These are phyloP conservation scores for Fomitopsis pinicola DNA, from an alignment of 1,284 basidiomycete genomes.

Conservation along the genomic window DNA sequence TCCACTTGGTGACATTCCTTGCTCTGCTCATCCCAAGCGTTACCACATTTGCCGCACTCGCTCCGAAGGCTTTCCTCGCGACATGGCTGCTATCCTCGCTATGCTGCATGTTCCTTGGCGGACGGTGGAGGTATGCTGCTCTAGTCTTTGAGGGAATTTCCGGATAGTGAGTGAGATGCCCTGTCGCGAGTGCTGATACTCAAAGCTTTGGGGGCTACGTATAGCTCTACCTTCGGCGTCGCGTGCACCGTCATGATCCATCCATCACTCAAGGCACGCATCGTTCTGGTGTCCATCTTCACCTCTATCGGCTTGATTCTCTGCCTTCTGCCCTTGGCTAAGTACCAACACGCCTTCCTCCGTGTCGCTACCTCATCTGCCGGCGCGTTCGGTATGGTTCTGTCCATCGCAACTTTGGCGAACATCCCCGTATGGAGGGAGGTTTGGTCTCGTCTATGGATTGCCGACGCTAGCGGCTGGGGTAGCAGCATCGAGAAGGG, in stretches of 20 bases:
- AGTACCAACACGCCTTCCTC: conserved; percentile 42
- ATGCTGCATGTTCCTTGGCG: conserved; percentile 41
- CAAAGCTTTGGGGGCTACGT: background rate
- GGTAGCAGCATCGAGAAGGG: conserved; percentile 51
- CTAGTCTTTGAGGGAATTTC: conserved; percentile 41
- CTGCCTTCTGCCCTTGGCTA: conserved; percentile 41
- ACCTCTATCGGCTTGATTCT: conserved; percentile 35
- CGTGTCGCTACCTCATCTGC: conserved; percentile 47
- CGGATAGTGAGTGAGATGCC: conserved; percentile 42
- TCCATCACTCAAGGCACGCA: conserved; percentile 51
- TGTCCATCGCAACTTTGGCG: conserved; percentile 51
- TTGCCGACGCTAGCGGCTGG: conserved; percentile 44
- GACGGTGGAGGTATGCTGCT: conserved; percentile 45
- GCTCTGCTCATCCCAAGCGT: conserved; percentile 51
- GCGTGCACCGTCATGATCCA: conserved; percentile 53
- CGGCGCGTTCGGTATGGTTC: conserved; percentile 52
- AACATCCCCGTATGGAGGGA: conserved; percentile 52
- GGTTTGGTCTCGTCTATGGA: conserved; percentile 58
- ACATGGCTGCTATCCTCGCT: conserved; percentile 53
- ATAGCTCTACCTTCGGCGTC: conserved; percentile 46
- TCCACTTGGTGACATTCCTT: conserved; percentile 58
- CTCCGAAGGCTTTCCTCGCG: conserved; percentile 48
- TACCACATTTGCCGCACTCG: conserved; percentile 39
- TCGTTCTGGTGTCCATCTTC: conserved; percentile 45
- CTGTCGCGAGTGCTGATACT: background rate